Evolutionary conservation across 176 grass and related monocot genomes (phyloP), one percentile per base, ranked within the genome.

Genomic region (Triticum monococcum): DNA sequence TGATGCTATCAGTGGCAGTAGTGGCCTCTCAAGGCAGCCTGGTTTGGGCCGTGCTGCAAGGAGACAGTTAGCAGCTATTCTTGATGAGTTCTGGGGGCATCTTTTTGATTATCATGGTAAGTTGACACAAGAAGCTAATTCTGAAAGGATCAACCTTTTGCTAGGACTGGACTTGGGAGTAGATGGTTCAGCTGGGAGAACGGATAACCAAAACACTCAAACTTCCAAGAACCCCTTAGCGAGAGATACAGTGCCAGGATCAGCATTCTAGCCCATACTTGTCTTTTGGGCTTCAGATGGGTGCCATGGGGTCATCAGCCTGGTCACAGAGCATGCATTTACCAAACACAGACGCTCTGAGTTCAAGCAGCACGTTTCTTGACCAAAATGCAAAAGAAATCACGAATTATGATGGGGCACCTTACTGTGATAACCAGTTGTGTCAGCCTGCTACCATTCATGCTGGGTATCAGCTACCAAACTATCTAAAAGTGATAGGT

Each of bases 101-200:
- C 9, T 98, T 63, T 95, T 95, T 79, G 59, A 95, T 93, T 93
- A 91, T 82, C 93, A 93, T 2, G 95, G 95, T 80, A 89, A 93
- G 48, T 60, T 85, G 22, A 91, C 87, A 0, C 82, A 81, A 85
- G 85, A 90, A 52, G 87, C 87, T 57, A 71, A 73, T 20, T 30
- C 20, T 60, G 81, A 85, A 83, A 86, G 60, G 68, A 80, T 85
- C 25, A 23, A 84, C 45, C 12, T 88, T 31, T 75, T 93, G 37
- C 61, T 97, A 86, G 89, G 87, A 64, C 76, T 92, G 72, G 82
- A 94, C 61, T 38, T 84, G 41, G 86, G 38, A 86, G 28, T 66
- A 81, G 33, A 76, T 69, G 76, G 75, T 41, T 81, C 84, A 59
- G 38, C 75, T 56, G 83, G 38, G 22, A 92, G 85, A 89, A 86